Conservation (phyloP, 2,329 filamentous ascomycete genomes). For the Nigrograna mackinnonii region DNA sequence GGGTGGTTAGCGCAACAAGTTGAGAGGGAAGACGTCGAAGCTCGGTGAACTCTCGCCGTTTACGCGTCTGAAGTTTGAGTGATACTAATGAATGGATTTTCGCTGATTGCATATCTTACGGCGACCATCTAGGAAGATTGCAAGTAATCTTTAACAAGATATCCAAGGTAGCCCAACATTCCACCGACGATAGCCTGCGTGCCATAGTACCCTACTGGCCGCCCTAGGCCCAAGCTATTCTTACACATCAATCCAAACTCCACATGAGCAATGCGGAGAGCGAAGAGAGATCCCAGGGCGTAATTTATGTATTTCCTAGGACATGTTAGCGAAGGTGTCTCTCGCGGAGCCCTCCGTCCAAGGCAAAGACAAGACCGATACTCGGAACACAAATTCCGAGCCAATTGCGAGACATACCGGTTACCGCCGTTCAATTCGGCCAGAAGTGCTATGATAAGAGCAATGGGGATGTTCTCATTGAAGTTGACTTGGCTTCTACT, state of each 20-base stretch:
- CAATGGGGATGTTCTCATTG: constrained; percentile 48
- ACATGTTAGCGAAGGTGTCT: neutral
- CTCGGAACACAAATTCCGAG: neutral
- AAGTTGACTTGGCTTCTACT: constrained; percentile 47
- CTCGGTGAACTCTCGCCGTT: too few relatives aligned
- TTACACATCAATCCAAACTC: constrained; percentile 43
- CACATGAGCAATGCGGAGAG: constrained; percentile 42
- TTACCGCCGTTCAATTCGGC: constrained; percentile 52
- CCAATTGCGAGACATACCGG: constrained; percentile 16
- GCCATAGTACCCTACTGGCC: constrained; percentile 32
- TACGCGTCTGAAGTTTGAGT: too few relatives aligned
- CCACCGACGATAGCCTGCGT: constrained; percentile 30
- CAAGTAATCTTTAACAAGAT: constrained; percentile 34
- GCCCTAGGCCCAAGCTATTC: constrained; percentile 21
- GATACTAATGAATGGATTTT: too few relatives aligned
- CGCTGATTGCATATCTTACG: too few relatives aligned
- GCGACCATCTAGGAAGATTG: too few relatives aligned
- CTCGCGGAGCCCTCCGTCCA: too few relatives aligned
- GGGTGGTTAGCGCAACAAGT: too few relatives aligned
- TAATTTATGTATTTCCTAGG: constrained; percentile 38
- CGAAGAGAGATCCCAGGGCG: constrained; percentile 42
- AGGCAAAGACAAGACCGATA: neutral
- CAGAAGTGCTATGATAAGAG: constrained; percentile 41
- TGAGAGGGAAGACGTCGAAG: too few relatives aligned
- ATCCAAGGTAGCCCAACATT: constrained; percentile 34